Conservation (phyloP, 345 rosid species). For the Aquilaria sinensis region DNA sequence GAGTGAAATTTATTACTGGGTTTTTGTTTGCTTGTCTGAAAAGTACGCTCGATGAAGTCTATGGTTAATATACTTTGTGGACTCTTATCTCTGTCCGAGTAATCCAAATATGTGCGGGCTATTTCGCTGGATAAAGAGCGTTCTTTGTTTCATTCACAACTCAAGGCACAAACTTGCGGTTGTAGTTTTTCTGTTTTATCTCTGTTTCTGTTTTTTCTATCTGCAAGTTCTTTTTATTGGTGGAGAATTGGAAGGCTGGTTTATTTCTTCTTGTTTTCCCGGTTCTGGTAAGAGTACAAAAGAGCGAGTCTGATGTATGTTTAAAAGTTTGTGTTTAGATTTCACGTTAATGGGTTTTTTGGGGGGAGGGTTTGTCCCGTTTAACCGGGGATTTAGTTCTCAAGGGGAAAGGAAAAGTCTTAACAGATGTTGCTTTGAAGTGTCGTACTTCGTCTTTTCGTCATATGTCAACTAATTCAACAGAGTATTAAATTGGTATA, state of each 20-base stretch:
- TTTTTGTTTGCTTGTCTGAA: slow-evolving; percentile 21
- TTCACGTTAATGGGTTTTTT: background rate
- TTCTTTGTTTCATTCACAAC: slow-evolving; percentile 4
- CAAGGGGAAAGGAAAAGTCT: background rate
- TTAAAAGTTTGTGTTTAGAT: background rate
- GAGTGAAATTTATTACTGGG: background rate
- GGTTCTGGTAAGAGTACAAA: background rate
- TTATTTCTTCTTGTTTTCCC: slow-evolving; percentile 3
- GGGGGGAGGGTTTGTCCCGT: background rate
- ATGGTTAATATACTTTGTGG: background rate
- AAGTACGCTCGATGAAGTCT: slow-evolving; percentile 1
- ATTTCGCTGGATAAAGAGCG: slow-evolving; percentile 3
- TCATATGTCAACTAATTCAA: too few species aligned
- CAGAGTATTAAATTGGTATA: too few species aligned
- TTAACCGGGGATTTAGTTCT: background rate
- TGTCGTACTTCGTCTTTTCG: too few species aligned
- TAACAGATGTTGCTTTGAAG: background rate
- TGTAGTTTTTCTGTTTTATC: background rate
- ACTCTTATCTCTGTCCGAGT: slow-evolving; percentile 1
- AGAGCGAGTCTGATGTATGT: background rate
- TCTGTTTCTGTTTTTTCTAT: slow-evolving; percentile 6
- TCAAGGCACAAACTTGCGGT: background rate
- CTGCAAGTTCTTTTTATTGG: background rate
- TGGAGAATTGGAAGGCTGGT: background rate
- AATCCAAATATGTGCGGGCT: background rate